phyloP scores from a whole-genome alignment of 2,329 filamentous ascomycete species.

The Karstenula rhodostoma region DNA sequence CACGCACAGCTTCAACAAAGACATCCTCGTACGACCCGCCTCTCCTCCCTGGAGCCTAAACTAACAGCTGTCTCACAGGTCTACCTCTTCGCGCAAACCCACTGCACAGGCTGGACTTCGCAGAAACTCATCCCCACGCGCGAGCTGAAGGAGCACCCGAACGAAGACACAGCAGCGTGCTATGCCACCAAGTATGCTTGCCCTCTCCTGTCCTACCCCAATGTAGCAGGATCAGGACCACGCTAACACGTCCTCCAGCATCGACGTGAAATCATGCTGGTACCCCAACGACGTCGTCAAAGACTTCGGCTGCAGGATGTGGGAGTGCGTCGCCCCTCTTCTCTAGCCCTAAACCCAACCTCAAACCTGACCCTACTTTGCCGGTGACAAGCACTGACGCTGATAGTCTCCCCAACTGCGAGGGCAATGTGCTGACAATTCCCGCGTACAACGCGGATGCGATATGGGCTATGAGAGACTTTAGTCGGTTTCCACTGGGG shows the following conservation, averaged over 20 bases:
- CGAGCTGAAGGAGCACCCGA: neutral
- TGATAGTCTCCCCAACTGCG: neutral
- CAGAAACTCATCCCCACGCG: neutral
- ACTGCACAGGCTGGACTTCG: neutral
- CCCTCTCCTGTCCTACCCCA: no score
- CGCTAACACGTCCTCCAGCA: neutral
- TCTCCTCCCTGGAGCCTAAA: neutral
- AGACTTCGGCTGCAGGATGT: neutral
- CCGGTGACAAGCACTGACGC: neutral
- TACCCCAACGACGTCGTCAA: neutral
- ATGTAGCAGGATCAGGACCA: neutral
- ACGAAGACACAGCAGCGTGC: neutral
- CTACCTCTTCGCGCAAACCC: conserved; percentile 2
- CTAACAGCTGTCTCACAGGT: neutral
- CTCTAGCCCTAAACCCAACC: neutral
- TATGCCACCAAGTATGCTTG: neutral
- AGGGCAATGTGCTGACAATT: conserved; percentile 1
- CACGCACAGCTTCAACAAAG: neutral
- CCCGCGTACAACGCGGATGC: neutral
- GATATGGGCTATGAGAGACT: conserved; percentile 2
- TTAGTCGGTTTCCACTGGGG: neutral
- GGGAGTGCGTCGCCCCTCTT: neutral
- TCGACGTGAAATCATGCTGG: neutral
- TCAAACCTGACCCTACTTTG: neutral
- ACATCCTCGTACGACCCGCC: neutral